Conservation (phyloP, 441 rosid species). For the Flueggea neowawraea region DNA sequence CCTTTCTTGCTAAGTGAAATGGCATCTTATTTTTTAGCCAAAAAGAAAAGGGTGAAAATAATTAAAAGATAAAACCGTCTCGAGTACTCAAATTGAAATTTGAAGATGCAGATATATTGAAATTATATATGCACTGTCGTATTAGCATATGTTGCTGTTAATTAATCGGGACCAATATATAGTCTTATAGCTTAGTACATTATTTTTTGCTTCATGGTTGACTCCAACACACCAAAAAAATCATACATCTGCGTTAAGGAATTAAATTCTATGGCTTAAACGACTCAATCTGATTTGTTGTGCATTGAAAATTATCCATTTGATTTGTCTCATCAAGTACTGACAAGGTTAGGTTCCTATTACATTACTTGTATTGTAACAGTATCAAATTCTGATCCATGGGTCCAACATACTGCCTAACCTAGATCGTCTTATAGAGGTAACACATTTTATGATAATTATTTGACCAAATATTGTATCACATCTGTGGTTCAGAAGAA, state of each 20-base stretch:
- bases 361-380: background rate
- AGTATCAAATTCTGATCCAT: background rate
- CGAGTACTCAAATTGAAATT: too few relatives aligned
- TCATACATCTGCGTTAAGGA: background rate
- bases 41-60: too few relatives aligned
- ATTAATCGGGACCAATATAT: too few relatives aligned
- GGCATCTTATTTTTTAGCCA: too few relatives aligned
- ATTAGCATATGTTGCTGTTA: too few relatives aligned
- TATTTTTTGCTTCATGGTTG: background rate
- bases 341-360: background rate
- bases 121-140: too few relatives aligned
- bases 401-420: background rate
- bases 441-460: conserved; percentile 13
- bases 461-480: conserved; percentile 33
- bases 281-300: background rate
- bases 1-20: too few relatives aligned
- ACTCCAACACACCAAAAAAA: background rate
- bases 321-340: background rate
- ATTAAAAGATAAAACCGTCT: too few relatives aligned
- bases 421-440: background rate
- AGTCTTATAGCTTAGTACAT: too few relatives aligned
- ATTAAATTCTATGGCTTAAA: background rate
- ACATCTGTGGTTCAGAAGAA: conserved; percentile 17
- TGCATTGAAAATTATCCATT: background rate
- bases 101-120: too few relatives aligned